Evolutionary conservation across 257 asterid species (phyloP).

Genomic region (Solanum arcanum): DNA sequence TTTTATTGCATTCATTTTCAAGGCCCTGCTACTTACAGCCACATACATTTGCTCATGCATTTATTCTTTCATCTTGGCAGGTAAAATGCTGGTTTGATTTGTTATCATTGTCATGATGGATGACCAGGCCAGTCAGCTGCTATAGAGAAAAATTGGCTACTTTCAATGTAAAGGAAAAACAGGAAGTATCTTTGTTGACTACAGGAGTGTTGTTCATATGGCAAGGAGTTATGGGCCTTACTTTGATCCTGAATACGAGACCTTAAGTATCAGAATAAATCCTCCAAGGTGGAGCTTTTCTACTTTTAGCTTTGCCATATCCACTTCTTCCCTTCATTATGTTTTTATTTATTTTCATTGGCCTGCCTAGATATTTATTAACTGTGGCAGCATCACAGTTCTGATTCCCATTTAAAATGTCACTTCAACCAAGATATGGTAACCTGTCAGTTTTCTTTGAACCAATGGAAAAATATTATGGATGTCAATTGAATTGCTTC

Average conservation of each 20-base stretch:
- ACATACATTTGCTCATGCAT: not conserved
- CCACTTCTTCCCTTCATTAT: not conserved
- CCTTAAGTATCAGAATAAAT: conserved; percentile 85
- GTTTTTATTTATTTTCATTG: not conserved
- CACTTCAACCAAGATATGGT: not conserved
- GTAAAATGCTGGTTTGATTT: not conserved
- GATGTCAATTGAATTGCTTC: not conserved
- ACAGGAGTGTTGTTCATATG: conserved; percentile 21
- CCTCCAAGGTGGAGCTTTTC: conserved; percentile 72
- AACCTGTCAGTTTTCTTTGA: not conserved
- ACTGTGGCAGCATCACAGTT: not conserved
- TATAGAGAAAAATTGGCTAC: not conserved
- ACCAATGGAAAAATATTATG: not conserved
- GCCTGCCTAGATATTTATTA: not conserved
- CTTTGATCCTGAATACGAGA: conserved; percentile 97
- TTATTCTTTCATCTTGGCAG: not conserved
- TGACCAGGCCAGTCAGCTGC: not conserved
- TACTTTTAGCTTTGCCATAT: not conserved
- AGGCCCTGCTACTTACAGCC: not conserved
- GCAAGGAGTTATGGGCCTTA: conserved; percentile 69
- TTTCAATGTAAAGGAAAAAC: conserved; percentile 26
- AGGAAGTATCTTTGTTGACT: not conserved
- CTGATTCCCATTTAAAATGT: not conserved
- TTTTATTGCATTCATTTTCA: not conserved
- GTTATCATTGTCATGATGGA: not conserved